Base-by-base conservation (phyloP, 768 basidiomycete genomes). In the Serendipita indica region DNA sequence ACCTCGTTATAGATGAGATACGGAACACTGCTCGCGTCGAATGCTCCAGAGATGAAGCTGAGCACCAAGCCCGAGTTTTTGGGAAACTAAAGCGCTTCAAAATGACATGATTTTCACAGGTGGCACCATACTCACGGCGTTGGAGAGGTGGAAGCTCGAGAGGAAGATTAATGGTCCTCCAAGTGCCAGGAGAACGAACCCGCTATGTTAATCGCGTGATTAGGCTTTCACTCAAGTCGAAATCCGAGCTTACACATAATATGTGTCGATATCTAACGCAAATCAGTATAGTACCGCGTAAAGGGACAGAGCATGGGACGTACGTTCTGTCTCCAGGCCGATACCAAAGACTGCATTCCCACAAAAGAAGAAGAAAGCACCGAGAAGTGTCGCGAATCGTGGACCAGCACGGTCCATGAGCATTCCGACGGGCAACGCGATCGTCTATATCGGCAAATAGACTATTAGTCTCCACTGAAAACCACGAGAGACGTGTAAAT, bases 131-230 rank as follows among this genome's bases (percentile, higher is more conserved):
- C 49, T 18, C 30, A 54, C 49, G 2, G 72, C 67, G 59, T 72
- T 73, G 28, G 69, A 69, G 12, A 73, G 66, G 59, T 73, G 72
- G 60, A 73, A 72, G 27, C 67, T 66, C 13, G 71, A 64, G 1
- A 72, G 63, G 64, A 72, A 72, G 57, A 72, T 69, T 43, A 70
- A 63, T 33, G 72, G 71, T 2, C 71, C 49, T 54, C 72, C 71
- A 14, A 72, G 60, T 10, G 71, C 71, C 16, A 73, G 62, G 10
- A 70, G 63, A 18, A 67, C 60, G 62, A 67, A 73, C 7, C 70
- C 72, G 28, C 66, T 67, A 39, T 3, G 3, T n/a, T n/a, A n/a
- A n/a, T n/a, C n/a, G n/a, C 20, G 34, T 34, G 1, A 4, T 12
- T 54, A 4, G 28, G 35, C 18, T 3, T 18, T 18, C n/a, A 30